phyloP scores from a whole-genome alignment of 257 asterid species.

The Fraxinus pennsylvanica region DNA sequence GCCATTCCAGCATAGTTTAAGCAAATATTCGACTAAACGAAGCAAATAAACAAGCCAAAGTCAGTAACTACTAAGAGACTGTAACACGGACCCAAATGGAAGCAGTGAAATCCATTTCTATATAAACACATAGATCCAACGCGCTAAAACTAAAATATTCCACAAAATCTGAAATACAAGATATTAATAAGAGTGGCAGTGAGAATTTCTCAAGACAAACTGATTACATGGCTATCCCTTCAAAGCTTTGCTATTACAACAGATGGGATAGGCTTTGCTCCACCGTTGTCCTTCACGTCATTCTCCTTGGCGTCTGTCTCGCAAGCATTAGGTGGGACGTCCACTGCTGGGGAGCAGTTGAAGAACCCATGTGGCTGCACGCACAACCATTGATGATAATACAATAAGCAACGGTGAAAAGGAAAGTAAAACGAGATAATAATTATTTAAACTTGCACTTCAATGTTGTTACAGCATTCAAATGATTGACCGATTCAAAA shows the following conservation, averaged over 20 bases:
- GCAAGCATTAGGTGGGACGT: conserved; percentile 75
- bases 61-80: too few species aligned
- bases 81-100: too few species aligned
- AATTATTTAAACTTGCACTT: not conserved
- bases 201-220: not conserved
- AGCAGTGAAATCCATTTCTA: too few species aligned
- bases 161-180: too few species aligned
- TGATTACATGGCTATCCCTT: conserved; percentile 14
- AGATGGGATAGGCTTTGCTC: conserved; percentile 48
- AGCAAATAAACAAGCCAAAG: too few species aligned
- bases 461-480: not conserved
- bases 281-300: conserved; percentile 57
- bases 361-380: conserved; percentile 97
- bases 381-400: not conserved
- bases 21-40: not conserved
- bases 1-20: not conserved
- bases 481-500: not conserved
- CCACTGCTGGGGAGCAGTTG: conserved; percentile 93
- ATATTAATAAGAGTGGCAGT: not conserved
- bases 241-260: conserved; percentile 62
- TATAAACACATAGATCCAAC: too few species aligned
- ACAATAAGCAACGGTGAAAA: not conserved
- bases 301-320: conserved; percentile 69
- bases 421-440: not conserved
- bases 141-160: too few species aligned